These are phyloP conservation scores for Pyrrhoderma lamaoense DNA, from an alignment of 1,284 basidiomycete species.

Conservation along the genomic window DNA sequence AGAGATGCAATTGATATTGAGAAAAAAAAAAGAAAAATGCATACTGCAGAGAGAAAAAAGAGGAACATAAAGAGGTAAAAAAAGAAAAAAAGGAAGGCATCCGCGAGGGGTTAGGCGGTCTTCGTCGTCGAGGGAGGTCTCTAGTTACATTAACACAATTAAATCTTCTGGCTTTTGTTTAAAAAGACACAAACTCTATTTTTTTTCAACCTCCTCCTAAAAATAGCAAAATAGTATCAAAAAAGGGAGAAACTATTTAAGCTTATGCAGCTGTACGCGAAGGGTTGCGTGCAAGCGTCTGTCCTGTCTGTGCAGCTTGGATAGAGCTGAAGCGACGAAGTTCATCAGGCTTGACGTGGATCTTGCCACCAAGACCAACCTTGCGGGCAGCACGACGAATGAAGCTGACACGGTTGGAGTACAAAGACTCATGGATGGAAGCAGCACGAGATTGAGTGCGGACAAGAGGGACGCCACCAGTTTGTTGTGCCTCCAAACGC, in stretches of 20 bases:
- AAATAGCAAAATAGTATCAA: too few relatives aligned
- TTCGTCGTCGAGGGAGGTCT: too few relatives aligned
- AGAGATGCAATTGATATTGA: too few relatives aligned
- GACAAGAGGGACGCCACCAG: slow-evolving; percentile 68
- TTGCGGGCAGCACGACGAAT: slow-evolving; percentile 79
- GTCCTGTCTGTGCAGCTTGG: slow-evolving; percentile 72
- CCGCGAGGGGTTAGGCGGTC: too few relatives aligned
- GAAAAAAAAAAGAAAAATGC: slow-evolving; percentile 2
- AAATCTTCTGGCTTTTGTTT: too few relatives aligned
- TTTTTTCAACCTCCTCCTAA: too few relatives aligned
- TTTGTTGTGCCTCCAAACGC: slow-evolving; percentile 36
- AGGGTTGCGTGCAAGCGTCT: slow-evolving; percentile 71
- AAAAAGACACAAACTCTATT: too few relatives aligned
- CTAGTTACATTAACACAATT: too few relatives aligned
- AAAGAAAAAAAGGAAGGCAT: not conserved
- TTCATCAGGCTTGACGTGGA: slow-evolving; percentile 77
- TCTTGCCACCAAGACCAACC: slow-evolving; percentile 78
- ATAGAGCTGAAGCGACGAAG: slow-evolving; percentile 78
- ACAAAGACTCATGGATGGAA: slow-evolving; percentile 89
- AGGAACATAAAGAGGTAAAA: not conserved
- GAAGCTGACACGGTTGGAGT: slow-evolving; percentile 89
- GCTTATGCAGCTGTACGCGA: slow-evolving; percentile 43
- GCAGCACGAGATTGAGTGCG: slow-evolving; percentile 85
- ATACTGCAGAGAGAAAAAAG: too few relatives aligned
- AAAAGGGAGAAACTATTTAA: too few relatives aligned